phyloP scores from a whole-genome alignment of 2,329 filamentous ascomycete species.

The Apiospora kogelbergensis region DNA sequence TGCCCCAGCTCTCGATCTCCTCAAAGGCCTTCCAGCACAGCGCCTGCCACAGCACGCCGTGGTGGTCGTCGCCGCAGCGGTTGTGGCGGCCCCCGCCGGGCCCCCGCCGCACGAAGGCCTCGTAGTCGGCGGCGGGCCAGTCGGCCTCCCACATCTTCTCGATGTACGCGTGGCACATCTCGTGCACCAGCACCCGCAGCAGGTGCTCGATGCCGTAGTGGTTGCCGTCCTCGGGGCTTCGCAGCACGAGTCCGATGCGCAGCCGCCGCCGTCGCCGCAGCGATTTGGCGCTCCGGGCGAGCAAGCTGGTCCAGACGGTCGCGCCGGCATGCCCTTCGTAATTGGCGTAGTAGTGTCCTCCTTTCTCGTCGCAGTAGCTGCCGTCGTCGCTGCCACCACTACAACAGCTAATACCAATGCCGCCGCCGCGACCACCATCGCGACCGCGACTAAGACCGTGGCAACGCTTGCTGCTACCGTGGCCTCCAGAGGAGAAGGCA shows the following conservation, averaged over 20 bases:
- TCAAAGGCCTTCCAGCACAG: background rate
- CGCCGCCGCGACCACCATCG: background rate
- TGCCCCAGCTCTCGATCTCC: background rate
- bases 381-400: background rate
- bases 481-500: background rate
- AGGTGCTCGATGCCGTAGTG: slow-evolving; percentile 1
- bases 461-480: background rate
- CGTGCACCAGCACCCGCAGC: background rate
- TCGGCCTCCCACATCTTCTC: background rate
- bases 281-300: background rate
- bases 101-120: background rate
- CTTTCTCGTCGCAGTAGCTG: background rate
- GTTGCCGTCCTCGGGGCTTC: background rate
- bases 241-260: background rate
- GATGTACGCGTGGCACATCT: slow-evolving; percentile 1
- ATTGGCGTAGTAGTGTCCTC: background rate
- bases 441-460: background rate
- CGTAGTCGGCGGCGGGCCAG: background rate
- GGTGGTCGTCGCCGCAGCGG: background rate
- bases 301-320: background rate
- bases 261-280: background rate
- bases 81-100: no score
- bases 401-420: background rate
- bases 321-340: background rate
- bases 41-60: slow-evolving; percentile 1